Evolutionary conservation across 208 protist genomes (phyloP).

Genomic region (Trypanosoma mega): DNA sequence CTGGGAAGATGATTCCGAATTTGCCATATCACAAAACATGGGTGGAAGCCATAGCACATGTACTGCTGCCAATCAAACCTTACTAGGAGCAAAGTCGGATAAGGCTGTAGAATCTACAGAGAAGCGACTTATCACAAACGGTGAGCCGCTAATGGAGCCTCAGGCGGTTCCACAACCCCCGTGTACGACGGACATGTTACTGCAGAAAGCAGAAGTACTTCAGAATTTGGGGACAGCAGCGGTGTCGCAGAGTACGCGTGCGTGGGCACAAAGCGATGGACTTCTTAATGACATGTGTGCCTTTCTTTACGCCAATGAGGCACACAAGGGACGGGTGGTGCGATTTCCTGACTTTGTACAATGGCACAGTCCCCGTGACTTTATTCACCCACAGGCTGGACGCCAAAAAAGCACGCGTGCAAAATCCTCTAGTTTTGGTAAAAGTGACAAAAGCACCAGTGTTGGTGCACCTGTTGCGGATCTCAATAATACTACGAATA

Average conservation of each 20-base stretch:
- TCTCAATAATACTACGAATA: background rate
- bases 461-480: too few relatives aligned
- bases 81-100: background rate
- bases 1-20: slow-evolving; percentile 31
- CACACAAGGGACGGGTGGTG: slow-evolving; percentile 62
- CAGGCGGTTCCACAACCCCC: slow-evolving; percentile 52
- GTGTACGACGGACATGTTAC: slow-evolving; percentile 60
- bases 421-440: too few relatives aligned
- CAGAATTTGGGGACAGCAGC: slow-evolving; percentile 36
- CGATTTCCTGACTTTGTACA: slow-evolving; percentile 89
- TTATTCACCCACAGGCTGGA: slow-evolving; percentile 26
- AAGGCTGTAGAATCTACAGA: background rate
- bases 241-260: slow-evolving; percentile 31
- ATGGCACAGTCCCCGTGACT: slow-evolving; percentile 87
- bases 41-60: background rate
- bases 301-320: slow-evolving; percentile 75
- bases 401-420: too few relatives aligned
- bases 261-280: slow-evolving; percentile 55
- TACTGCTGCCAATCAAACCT: background rate
- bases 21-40: slow-evolving; percentile 2
- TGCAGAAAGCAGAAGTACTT: slow-evolving; percentile 47
- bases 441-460: too few relatives aligned
- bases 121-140: slow-evolving; percentile 58
- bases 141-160: slow-evolving; percentile 54
- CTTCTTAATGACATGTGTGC: slow-evolving; percentile 90